Base-by-base conservation (phyloP, 2,329 filamentous ascomycete genomes). In the Coleophoma eucalyptorum region DNA sequence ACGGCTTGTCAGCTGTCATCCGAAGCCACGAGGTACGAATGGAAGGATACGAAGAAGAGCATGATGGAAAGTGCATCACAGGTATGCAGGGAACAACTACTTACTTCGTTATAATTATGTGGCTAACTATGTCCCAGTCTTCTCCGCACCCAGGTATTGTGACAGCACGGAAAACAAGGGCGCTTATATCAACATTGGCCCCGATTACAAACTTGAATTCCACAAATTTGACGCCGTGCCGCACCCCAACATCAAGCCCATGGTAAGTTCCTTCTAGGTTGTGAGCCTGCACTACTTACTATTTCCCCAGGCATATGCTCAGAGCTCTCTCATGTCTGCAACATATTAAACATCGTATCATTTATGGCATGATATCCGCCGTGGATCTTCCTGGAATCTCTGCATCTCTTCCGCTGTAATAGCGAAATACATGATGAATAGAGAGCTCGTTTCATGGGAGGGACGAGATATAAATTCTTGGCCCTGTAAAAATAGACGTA, bases 21-120 rank as follows among this genome's bases (percentile, higher is more conserved):
- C 87, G 94, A 62, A 96, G 91, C 65, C 94, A 99, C 73, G 94
- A 99, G 70, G 94, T 99, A 26, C 85, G 94, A 62, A 99, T 99
- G 94, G 92, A 94, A 54, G 94, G 94, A n/a, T 99, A 97, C 65
- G 93, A 99, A 69, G 89, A 96, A 59, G 93, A 99, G 76, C 94
- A 99, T 68, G 88, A 94, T 62, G 94, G 93, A 57, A 86, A 84
- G 62, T 99, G 94, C 69, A 97, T 99, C 62, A 99, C 94, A 43
- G 87, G 87, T 89, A 77, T 58, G 78, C 26, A 26, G 26, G 26
- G 26, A 5, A 26, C 26, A 26, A 26, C 10, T 26, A 5, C 26
- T 26, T 26, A 40, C 15, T 26, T 48, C 5, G 8, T 18, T 33
- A 3, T 5, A 43, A 69, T 6, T 11, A 44, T n/a, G n/a, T 32